These are phyloP conservation scores for Podaxis pistillaris DNA, from an alignment of 768 basidiomycete species.

Conservation along the genomic window DNA sequence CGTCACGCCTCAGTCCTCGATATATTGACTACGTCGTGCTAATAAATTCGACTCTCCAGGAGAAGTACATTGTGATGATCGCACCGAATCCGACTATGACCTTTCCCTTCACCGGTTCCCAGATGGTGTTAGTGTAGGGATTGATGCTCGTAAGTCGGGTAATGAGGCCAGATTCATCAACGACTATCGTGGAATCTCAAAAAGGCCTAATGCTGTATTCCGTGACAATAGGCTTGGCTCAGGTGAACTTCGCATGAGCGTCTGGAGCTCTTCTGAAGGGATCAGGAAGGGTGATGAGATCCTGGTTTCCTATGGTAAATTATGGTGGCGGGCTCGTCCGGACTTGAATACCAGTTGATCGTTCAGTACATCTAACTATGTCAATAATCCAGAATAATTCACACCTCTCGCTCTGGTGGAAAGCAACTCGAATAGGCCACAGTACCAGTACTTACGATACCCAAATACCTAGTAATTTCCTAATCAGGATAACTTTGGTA, in stretches of 20 bases:
- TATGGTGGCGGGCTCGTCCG: constrained; percentile 70
- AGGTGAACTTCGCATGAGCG: constrained; percentile 74
- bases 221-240: constrained; percentile 46
- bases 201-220: constrained; percentile 71
- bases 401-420: too few species aligned
- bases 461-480: background rate
- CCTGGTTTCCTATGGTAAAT: constrained; percentile 84
- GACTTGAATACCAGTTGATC: too few species aligned
- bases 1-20: background rate
- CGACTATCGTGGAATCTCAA: constrained; percentile 79
- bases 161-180: constrained; percentile 91
- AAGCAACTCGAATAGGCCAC: too few species aligned
- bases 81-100: constrained; percentile 82
- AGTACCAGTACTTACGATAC: background rate
- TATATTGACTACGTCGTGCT: background rate
- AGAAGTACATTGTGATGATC: constrained; percentile 77
- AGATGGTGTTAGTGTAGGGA: constrained; percentile 62
- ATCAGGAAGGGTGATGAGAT: constrained; percentile 84
- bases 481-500: background rate
- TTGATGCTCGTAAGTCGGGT: constrained; percentile 74
- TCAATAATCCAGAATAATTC: too few species aligned
- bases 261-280: constrained; percentile 60
- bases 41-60: constrained; percentile 36
- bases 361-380: too few species aligned
- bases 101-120: constrained; percentile 68